A percentile compares a stretch with the other conserved stretches of the same genome.
Conservation (phyloP, 2,329 filamentous ascomycete species). For the Paecilomyces fulvus region DNA sequence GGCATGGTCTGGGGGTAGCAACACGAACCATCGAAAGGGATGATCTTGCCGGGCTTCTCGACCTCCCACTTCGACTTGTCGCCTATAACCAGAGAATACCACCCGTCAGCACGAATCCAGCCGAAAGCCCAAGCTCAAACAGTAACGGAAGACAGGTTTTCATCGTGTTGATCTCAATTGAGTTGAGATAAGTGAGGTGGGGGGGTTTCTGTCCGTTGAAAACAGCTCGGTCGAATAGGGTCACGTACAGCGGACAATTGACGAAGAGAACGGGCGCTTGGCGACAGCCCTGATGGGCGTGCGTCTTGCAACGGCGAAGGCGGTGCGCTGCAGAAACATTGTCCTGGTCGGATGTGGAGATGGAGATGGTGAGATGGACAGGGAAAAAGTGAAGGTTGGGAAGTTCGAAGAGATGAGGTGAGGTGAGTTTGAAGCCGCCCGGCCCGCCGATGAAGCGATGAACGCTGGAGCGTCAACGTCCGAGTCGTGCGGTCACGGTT, state of each 20-base stretch:
- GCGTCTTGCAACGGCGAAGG: constrained; percentile 38
- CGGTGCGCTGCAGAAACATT: constrained; percentile 42
- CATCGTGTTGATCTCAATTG: constrained; percentile 13
- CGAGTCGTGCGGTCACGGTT: constrained; percentile 9
- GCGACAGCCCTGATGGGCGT: constrained; percentile 34
- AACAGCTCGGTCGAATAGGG: constrained; percentile 14
- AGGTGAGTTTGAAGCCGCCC: constrained; percentile 33
- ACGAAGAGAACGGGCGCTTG: constrained; percentile 38
- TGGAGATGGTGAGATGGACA: constrained; percentile 14
- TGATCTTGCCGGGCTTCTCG: constrained; percentile 35
- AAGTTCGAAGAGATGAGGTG: constrained; percentile 7
- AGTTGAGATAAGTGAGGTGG: constrained; percentile 7
- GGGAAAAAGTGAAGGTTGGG: constrained; percentile 23
- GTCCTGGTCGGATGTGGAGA: constrained; percentile 20
- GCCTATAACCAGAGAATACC: constrained; percentile 15
- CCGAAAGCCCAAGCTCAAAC: constrained; percentile 1
- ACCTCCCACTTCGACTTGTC: constrained; percentile 32
- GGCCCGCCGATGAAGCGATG: constrained; percentile 17
- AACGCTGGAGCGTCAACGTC: constrained; percentile 3
- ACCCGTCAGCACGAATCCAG: constrained; percentile 15
- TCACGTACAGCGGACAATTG: constrained; percentile 39
- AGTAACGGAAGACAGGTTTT: background rate
- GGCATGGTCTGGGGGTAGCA: constrained; percentile 3
- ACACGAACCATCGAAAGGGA: constrained; percentile 37
- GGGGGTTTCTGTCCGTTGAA: constrained; percentile 8